Evolutionary conservation across 1,139 yeast species (phyloP), one percentile per base, ranked within the genome.

Genomic region (Zygoascus meyerae): DNA sequence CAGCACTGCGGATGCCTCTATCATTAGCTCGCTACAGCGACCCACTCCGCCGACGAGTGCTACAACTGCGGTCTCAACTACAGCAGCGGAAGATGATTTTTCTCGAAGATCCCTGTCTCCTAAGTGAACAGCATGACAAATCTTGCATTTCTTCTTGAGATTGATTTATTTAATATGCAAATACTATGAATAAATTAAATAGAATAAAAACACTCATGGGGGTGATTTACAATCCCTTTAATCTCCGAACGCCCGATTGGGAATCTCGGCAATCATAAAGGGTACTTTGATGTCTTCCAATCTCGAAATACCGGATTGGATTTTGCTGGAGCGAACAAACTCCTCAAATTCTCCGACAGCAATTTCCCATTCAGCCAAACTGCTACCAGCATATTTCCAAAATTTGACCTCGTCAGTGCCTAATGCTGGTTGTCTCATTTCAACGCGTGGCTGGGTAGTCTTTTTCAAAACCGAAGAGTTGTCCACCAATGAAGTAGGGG

Each of bases 361-460:
- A 2, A 55, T 46, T 48, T 75, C 74, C 82, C 87, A 80, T 58
- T 84, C 92, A 52, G 78, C 78, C 47, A 84, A 61, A n/a, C 85
- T 71, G 49, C 78, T 73, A 7, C 89, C 90, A 29, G 81, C 68
- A 50, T 76, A 65, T 45, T 66, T 62, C 69, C 70, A 68, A 46
- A 54, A 52, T 46, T 60, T 52, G 46, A 59, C 52, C 40, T 62
- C 58, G 36, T 57, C 59, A 3, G 44, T 37, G 7, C 16, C 35
- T 9, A 42, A 18, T 2, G n/a, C 8, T 18, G 29, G 30, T 29
- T 35, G 39, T 9, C 36, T 16, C 16, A 14, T 10, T 16, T 3
- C 15, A 11, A 3, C 15, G 9, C 26, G 8, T 7, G 15, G 29
- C 38, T 11, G 9, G 2, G 15, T 14, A 12, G 9, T 17, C 28